Evolutionary conservation across 139 green algal genomes (phyloP), one percentile per base, ranked within the genome.

Genomic region (Penium margaritaceum): DNA sequence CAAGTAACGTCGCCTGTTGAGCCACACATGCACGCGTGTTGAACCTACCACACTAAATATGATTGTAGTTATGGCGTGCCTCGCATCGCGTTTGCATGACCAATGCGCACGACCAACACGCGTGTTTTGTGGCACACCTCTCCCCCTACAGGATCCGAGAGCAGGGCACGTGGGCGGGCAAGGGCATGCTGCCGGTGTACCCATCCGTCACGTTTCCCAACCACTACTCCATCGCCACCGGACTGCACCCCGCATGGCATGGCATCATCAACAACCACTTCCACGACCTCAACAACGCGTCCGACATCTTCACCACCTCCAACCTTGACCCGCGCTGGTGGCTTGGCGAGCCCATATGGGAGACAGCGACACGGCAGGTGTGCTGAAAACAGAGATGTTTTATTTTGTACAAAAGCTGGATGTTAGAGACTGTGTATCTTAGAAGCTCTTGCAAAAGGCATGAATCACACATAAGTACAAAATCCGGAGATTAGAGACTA

Each of bases 161-260:
- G 24, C 19, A 84, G 37, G 76, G 76, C 30, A 72, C 37, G 1
- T 24, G 69, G 15, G 57, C 74, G 27, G 74, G 37, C 29, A 14
- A 64, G 1, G 58, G 76, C 21, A 66, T 83, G 32, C 38, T 82
- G 2, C 76, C 76, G 7, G 53, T 83, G 36, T 83, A 71, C 72
- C 76, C 76, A 9, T 78, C 62, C 2, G 32, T 82, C 29, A 83
- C 76, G 6, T 83, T 83, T 62, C 76, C 76, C 64, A 83, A 83
- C 62, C 76, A 83, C 73, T 83, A 81, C 33, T 83, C 74, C 72
- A 83, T 83, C 32, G 76, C 33, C 2, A 83, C 76, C 1, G 76
- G 76, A 2, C 63, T 83, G 30, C 39, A 63, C 30, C 67, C 76
- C 4, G 34, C 51, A 1, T 77, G 19, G 5, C 76, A 83, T 51